Evolutionary conservation across 2,329 filamentous ascomycete genomes (phyloP), one percentile per base, ranked within the genome.

Genomic region (Xylaria sp.): DNA sequence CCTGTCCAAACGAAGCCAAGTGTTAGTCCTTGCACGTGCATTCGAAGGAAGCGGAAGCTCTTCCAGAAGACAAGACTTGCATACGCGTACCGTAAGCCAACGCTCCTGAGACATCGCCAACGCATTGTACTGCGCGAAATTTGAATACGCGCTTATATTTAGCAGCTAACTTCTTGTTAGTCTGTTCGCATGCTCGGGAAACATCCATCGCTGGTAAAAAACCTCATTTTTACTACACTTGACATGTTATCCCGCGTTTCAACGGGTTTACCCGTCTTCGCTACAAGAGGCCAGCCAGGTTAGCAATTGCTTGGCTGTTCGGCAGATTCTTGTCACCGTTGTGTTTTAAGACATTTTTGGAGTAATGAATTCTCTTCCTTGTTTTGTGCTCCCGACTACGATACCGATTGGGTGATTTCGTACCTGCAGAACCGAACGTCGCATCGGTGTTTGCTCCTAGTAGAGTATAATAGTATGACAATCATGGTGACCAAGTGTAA

Each of bases 371-470:
- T 2, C 51, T n/a, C 48, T 60, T 38, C 11, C 28, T 28, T n/a
- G 40, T 17, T 54, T 33, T 20, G 17, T 6, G 44, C 6, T 48
- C 49, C 5, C 38, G 13, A 40, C 5, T 40, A 48, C 28, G 42
- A 6, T 20, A 42, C 31, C 11, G 33, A 33, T 13, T n/a, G 49
- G 26, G 9, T 31, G 49, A 23, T n/a, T 53, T 17, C 26, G 6
- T n/a, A 26, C 4, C 26, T 4, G 15, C 2, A 53, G 49, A 53
- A 33, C 49, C 49, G 49, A 53, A n/a, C n/a, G 17, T 36, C 38
- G 42, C 64, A 59, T 46, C 59, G 64, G 64, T 53, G 42, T 33
- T 66, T 46, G 46, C 58, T 51, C 64, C 64, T 15, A 51, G 64
- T 58, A 26, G 23, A 58, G 64, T 40, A 44, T 51, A 51, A 54